Evolutionary conservation across 768 basidiomycete genomes (phyloP), one percentile per base, ranked within the genome.

Genomic region (Termitomyces sp.): DNA sequence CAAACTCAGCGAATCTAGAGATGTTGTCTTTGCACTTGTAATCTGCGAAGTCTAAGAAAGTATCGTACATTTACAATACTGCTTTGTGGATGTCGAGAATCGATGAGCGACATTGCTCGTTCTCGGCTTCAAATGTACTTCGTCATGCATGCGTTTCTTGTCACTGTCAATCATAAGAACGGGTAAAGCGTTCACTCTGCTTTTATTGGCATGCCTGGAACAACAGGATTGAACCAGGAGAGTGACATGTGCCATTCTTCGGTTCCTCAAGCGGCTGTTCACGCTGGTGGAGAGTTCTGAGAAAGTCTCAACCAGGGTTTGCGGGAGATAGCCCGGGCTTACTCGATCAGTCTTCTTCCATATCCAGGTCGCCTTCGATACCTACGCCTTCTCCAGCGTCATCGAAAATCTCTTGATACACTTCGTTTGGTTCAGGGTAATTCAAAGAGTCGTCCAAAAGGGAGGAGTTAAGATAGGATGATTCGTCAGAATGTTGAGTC

Each of bases 361-460:
- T 78, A 60, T 87, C 88, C 51, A 90, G 74, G 66, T 90, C 87
- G 4, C 85, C 88, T 67, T 89, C 85, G 1, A 88, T 70, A 10
- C 86, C 86, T 9, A 69, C 76, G 5, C 88, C 88, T 58, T 85
- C 84, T 0, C 86, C 88, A 4, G 72, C 71, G 63, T 89, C 87
- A 56, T 88, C 87, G 57, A 85, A 88, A 5, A 79, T 73, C 42
- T 82, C 80, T 29, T 73, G 76, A 68, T 74, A 76, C 5, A 57
- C 58, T 16, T 67, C 65, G 34, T 72, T 66, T 9, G 66, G 67
- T 2, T 63, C 59, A 10, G 44, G 48, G 29, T 59, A 63, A 20
- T 37, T 39, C 26, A 49, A 24, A 20, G 47, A 31, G 27, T 53
- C 42, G 8, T 31, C 56, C n/a, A 51, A 2, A 26, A 42, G 8